Percentiles rank a stretch among this genome's conserved stretches.
These are phyloP conservation scores for Fusarium staphyleae DNA, from an alignment of 2,329 filamentous ascomycete species.

Conservation along the genomic window DNA sequence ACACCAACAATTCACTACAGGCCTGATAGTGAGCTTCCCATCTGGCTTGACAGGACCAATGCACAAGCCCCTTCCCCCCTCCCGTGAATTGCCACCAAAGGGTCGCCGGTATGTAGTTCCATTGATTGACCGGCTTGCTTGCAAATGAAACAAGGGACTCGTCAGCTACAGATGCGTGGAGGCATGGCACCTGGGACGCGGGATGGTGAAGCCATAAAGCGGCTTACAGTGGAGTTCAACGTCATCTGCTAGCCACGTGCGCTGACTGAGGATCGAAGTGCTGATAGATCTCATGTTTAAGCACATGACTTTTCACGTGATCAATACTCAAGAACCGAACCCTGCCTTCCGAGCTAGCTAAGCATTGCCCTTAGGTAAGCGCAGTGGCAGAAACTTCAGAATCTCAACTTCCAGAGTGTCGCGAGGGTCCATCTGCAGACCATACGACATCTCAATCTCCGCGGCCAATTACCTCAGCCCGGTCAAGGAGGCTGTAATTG, in stretches of 20 bases:
- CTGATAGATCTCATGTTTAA: slow-evolving; percentile 16
- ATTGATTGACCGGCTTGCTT: slow-evolving; percentile 16
- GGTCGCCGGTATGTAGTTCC: too few relatives aligned
- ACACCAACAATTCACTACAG: slow-evolving; percentile 28
- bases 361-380: slow-evolving; percentile 25
- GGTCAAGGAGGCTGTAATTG: slow-evolving; percentile 23
- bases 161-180: slow-evolving; percentile 34
- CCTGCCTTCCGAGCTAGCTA: neutral
- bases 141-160: slow-evolving; percentile 39
- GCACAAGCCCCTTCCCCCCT: slow-evolving; percentile 26
- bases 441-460: slow-evolving; percentile 35
- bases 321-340: rapidly evolving
- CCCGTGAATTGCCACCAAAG: too few relatives aligned
- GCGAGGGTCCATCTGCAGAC: slow-evolving; percentile 25
- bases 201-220: slow-evolving; percentile 28
- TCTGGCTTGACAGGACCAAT: slow-evolving; percentile 11
- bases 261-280: neutral
- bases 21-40: slow-evolving; percentile 26
- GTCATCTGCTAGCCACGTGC: slow-evolving; percentile 26
- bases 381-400: slow-evolving; percentile 40
- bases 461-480: slow-evolving; percentile 35
- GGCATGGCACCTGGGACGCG: slow-evolving; percentile 22
- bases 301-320: neutral
- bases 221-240: slow-evolving; percentile 22
- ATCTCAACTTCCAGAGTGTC: slow-evolving; percentile 27